phyloP scores from a whole-genome alignment of 805 yeast genomes.

The Saccharomycopsis sp. region DNA sequence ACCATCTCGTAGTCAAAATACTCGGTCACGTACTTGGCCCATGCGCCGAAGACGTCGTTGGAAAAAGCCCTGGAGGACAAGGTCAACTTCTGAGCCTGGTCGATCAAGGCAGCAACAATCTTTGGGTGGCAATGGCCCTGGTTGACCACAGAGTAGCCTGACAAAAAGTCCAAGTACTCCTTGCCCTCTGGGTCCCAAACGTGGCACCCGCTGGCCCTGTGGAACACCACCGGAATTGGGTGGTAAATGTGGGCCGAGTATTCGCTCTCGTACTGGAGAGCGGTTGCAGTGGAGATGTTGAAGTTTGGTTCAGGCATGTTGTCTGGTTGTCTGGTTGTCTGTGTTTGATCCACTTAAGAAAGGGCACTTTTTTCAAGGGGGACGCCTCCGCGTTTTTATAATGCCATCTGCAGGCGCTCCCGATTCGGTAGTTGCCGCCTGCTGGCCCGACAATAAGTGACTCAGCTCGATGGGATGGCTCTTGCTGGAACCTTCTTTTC shows the following conservation, averaged over 20 bases:
- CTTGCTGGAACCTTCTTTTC: no score
- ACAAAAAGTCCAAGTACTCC: conserved; percentile 82
- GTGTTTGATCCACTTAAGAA: no score
- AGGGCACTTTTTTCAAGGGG: no score
- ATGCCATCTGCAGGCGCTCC: no score
- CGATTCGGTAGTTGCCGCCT: no score
- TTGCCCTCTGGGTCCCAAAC: conserved; percentile 99
- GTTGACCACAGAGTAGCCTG: conserved; percentile 95
- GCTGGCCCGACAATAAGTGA: no score
- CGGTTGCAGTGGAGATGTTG: conserved; percentile 52
- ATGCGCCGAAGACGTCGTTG: conserved; percentile 77
- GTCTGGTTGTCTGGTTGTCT: no score
- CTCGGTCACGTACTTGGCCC: conserved; percentile 81
- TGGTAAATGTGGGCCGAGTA: conserved; percentile 96
- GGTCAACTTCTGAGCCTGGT: conserved; percentile 80
- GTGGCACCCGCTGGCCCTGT: conserved; percentile 79
- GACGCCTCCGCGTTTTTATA: no score
- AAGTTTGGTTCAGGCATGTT: conserved; percentile 29
- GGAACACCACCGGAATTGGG: conserved; percentile 90
- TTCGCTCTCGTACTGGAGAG: conserved; percentile 59
- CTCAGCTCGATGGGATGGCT: no score
- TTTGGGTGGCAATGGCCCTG: conserved; percentile 98
- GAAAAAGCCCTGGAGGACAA: conserved; percentile 89
- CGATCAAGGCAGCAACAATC: conserved; percentile 73
- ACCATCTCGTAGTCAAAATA: conserved; percentile 87